Conservation (phyloP, 148 eudicot species). For the Vaccinium myrtillus region DNA sequence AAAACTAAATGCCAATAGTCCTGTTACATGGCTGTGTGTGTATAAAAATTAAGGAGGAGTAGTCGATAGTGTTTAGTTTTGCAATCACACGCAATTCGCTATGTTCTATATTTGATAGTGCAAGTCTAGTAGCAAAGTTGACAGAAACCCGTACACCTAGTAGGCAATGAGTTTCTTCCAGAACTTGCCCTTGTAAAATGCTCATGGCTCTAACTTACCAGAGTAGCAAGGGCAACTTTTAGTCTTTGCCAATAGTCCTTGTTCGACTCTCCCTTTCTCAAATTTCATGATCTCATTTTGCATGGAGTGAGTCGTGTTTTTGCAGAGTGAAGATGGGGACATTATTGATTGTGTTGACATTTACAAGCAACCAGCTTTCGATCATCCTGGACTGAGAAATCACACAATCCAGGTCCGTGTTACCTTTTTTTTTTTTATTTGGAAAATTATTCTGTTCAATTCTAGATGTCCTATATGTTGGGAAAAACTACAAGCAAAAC, state of each 20-base stretch:
- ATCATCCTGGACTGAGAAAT: slow-evolving; percentile 54
- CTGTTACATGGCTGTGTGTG: neutral
- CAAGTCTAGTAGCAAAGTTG: neutral
- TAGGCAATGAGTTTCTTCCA: neutral
- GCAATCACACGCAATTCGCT: neutral
- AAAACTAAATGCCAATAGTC: neutral
- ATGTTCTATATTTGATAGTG: neutral
- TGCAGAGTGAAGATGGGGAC: slow-evolving; percentile 76
- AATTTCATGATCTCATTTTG: neutral
- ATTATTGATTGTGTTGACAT: slow-evolving; percentile 60
- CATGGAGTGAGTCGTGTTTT: neutral
- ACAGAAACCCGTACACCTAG: neutral
- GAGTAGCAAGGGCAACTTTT: neutral
- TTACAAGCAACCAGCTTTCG: slow-evolving; percentile 58
- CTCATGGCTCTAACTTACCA: neutral
- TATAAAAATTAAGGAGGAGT: neutral
- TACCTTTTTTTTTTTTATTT: neutral
- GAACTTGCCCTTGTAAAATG: neutral
- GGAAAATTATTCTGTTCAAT: no score
- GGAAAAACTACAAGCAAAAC: no score
- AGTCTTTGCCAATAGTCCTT: neutral
- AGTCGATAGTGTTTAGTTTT: neutral
- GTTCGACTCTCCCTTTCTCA: neutral
- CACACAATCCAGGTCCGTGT: slow-evolving; percentile 52
- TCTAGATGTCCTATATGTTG: neutral